Evolutionary conservation across 257 asterid species (phyloP).

Genomic region (Solanum pinnatisectum): DNA sequence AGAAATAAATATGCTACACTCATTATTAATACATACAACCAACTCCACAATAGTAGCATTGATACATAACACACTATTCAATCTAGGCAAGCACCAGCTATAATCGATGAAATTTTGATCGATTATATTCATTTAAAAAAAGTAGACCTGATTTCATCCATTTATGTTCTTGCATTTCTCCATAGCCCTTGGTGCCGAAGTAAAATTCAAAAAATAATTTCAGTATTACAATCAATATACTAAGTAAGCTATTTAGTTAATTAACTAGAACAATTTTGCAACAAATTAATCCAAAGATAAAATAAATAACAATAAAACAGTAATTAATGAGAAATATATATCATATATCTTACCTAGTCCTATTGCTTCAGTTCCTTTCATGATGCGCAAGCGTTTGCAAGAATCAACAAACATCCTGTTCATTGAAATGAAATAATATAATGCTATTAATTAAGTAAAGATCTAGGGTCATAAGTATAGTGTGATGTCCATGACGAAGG

Average conservation of each 20-base stretch:
- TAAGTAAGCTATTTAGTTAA: background rate
- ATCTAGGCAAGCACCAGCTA: background rate
- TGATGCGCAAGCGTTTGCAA: conserved; percentile 36
- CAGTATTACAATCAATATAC: background rate
- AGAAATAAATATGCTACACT: background rate
- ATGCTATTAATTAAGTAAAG: background rate
- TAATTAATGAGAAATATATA: background rate
- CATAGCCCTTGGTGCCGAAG: conserved; percentile 19
- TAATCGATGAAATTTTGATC: background rate
- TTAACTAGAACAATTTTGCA: background rate
- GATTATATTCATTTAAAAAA: background rate
- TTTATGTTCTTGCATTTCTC: conserved; percentile 23
- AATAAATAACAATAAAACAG: background rate
- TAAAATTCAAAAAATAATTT: background rate
- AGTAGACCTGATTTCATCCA: background rate
- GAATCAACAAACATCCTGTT: conserved; percentile 32
- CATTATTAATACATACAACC: background rate
- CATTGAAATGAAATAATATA: background rate
- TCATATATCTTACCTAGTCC: conserved; percentile 20
- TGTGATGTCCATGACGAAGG: background rate
- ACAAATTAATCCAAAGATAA: background rate
- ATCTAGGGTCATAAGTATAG: background rate
- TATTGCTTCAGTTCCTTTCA: conserved; percentile 30
- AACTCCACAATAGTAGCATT: background rate
- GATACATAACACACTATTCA: background rate